Conservation (phyloP, 768 basidiomycete species). For the Trametopsis cervina region DNA sequence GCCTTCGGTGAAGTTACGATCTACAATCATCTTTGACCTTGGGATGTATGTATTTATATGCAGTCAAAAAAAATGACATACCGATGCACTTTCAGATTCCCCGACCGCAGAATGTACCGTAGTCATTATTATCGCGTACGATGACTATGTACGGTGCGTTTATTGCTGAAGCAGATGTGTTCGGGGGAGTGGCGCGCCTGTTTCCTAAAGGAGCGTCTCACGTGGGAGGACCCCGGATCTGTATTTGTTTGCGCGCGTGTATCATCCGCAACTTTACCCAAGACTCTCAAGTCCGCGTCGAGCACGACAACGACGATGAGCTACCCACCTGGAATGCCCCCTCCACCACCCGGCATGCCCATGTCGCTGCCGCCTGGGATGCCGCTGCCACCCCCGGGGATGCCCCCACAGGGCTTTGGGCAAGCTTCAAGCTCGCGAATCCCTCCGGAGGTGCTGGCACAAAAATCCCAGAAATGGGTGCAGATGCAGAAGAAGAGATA, state of each 20-base stretch:
- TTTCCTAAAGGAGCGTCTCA: too few species aligned
- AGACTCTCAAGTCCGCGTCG: slow-evolving; percentile 11
- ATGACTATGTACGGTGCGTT: too few species aligned
- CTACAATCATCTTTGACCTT: too few species aligned
- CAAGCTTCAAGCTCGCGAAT: slow-evolving; percentile 37
- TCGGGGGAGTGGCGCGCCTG: too few species aligned
- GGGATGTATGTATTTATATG: too few species aligned
- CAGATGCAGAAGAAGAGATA: slow-evolving; percentile 91
- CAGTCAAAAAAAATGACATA: neutral
- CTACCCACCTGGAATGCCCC: slow-evolving; percentile 49
- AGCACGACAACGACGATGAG: slow-evolving; percentile 35
- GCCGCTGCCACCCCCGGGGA: slow-evolving; percentile 30
- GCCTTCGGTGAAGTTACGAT: too few species aligned
- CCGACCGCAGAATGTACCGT: too few species aligned
- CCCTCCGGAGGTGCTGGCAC: slow-evolving; percentile 65
- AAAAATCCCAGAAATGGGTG: slow-evolving; percentile 95
- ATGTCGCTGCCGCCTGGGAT: slow-evolving; percentile 30
- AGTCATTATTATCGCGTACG: too few species aligned
- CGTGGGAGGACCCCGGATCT: neutral
- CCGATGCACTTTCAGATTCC: too few species aligned
- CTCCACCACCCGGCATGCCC: slow-evolving; percentile 37
- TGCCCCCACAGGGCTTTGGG: slow-evolving; percentile 24
- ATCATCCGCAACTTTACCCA: slow-evolving; percentile 1
- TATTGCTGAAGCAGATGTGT: too few species aligned
- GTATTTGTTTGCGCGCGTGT: slow-evolving; percentile 1